These are phyloP conservation scores for Metschnikowia bowlesiae DNA, from an alignment of 805 yeast genomes.

Conservation along the genomic window DNA sequence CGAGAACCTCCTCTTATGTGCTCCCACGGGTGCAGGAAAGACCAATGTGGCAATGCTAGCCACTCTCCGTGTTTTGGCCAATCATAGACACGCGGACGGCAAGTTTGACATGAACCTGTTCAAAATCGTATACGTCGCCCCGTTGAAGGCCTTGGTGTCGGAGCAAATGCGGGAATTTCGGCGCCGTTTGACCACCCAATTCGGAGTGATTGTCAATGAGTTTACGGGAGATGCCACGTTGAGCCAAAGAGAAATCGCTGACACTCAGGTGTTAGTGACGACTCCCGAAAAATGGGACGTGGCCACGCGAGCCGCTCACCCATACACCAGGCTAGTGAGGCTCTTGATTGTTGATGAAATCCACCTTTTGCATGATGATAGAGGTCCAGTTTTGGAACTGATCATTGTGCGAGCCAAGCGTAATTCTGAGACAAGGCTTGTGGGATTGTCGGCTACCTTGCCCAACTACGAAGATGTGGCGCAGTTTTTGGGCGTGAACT, in stretches of 20 bases:
- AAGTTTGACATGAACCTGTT: constrained; percentile 51
- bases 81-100: constrained; percentile 46
- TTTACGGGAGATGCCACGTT: constrained; percentile 86
- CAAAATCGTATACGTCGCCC: constrained; percentile 86
- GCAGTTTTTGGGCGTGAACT: constrained; percentile 63
- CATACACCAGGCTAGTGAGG: constrained; percentile 59
- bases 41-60: constrained; percentile 94
- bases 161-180: constrained; percentile 88
- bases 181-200: constrained; percentile 54
- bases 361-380: constrained; percentile 85
- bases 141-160: constrained; percentile 90
- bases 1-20: constrained; percentile 77
- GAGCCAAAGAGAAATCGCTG: constrained; percentile 67
- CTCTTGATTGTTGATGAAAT: constrained; percentile 86
- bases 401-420: constrained; percentile 67
- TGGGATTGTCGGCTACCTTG: constrained; percentile 89
- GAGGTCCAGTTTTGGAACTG: constrained; percentile 93
- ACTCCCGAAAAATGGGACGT: constrained; percentile 99
- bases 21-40: constrained; percentile 99
- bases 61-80: constrained; percentile 56
- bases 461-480: constrained; percentile 91
- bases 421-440: constrained; percentile 53
- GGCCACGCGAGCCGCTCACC: constrained; percentile 73
- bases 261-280: constrained; percentile 80
- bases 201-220: constrained; percentile 74